Evolutionary conservation across 176 grass and related monocot genomes (phyloP).

Genomic region (Carex scoparia): DNA sequence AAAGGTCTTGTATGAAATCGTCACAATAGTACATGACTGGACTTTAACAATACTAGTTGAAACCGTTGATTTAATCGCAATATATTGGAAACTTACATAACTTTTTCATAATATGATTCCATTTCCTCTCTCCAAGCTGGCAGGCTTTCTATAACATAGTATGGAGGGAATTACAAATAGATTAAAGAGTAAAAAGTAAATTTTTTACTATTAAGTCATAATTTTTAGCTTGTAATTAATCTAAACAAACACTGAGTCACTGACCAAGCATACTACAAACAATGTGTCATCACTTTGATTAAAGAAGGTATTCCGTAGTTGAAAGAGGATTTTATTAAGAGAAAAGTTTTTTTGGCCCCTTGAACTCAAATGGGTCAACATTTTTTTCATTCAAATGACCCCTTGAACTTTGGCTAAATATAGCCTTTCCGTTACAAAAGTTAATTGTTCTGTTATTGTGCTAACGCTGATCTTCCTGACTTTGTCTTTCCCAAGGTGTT

Average conservation of each 20-base stretch:
- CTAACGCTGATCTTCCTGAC: not conserved
- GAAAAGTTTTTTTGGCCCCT: not conserved
- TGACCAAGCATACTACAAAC: not conserved
- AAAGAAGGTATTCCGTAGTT: not conserved
- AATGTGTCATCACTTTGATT: not conserved
- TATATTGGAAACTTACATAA: conserved; percentile 52
- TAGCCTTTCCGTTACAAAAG: not conserved
- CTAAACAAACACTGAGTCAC: not conserved
- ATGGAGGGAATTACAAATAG: conserved; percentile 23
- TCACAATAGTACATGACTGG: not conserved
- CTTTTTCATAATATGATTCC: conserved; percentile 39
- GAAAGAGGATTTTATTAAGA: not conserved
- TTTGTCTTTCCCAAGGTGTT: not conserved
- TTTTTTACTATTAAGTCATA: not conserved
- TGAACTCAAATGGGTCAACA: not conserved
- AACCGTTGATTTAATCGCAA: not conserved
- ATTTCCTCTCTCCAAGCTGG: conserved; percentile 70
- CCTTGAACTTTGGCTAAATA: not conserved
- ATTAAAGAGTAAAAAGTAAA: not conserved
- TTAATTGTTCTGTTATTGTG: not conserved
- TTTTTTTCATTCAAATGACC: not conserved
- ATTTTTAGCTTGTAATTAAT: not conserved
- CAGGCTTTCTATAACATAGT: conserved; percentile 43
- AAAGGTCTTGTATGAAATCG: not conserved
- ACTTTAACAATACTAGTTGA: not conserved